Conservation (phyloP, 2,329 filamentous ascomycete species). For the Neofusicoccum laricinum region DNA sequence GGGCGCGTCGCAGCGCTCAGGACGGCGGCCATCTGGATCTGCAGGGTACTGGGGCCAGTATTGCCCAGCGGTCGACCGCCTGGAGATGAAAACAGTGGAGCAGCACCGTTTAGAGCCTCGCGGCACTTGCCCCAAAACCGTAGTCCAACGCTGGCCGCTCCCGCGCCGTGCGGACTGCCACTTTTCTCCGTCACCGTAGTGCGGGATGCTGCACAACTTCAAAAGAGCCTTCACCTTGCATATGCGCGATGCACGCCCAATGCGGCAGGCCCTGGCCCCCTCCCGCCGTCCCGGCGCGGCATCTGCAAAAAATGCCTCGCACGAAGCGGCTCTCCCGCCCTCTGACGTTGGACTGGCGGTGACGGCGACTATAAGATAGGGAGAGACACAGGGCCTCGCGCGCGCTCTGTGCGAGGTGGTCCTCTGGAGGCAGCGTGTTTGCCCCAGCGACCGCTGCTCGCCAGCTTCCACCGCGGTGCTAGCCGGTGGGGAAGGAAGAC, state of each 20-base stretch:
- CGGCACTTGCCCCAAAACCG: background rate
- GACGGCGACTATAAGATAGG: background rate
- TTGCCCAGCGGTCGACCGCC: conserved; percentile 15
- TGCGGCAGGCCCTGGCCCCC: background rate
- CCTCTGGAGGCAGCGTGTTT: background rate
- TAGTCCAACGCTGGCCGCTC: background rate
- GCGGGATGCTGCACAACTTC: conserved; percentile 8
- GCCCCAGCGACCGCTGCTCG: conserved; percentile 5
- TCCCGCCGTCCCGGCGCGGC: conserved; percentile 2
- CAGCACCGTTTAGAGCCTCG: conserved; percentile 3
- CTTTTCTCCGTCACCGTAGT: background rate
- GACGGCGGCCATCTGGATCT: conserved; percentile 11
- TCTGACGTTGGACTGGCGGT: conserved; percentile 15
- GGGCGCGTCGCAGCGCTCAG: background rate
- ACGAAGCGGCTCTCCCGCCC: background rate
- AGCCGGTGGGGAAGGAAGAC: background rate
- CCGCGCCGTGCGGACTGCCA: background rate
- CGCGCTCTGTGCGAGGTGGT: conserved; percentile 12
- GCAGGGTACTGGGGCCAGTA: conserved; percentile 15
- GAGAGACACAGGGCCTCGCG: conserved; percentile 4
- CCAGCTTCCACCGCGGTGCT: background rate
- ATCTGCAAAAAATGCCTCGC: conserved; percentile 2
- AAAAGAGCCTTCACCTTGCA: background rate
- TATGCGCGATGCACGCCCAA: background rate
- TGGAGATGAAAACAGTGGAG: conserved; percentile 16